Evolutionary conservation across 2,329 filamentous ascomycete species (phyloP), one percentile per base, ranked within the genome.

Genomic region (Sporothrix pallida): DNA sequence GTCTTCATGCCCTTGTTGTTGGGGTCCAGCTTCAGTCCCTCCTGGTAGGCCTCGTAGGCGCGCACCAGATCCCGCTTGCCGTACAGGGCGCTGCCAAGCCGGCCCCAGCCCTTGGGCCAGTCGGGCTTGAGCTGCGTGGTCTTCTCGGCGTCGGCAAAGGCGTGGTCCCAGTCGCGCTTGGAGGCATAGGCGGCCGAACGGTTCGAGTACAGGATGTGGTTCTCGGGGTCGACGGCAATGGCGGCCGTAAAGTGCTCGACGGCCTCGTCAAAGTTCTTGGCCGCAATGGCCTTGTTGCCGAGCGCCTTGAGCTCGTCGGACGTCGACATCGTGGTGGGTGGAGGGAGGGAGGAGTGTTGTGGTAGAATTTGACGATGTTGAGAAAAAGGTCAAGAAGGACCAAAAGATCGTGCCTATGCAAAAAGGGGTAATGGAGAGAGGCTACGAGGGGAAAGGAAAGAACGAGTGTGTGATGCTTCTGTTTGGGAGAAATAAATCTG

Each of bases 161-260:
- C 96, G 78, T 92, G 88, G 76, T 92, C 86, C 87, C 93, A 99
- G 74, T 98, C 90, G 82, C 91, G 93, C 83, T 97, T 92, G 71
- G 96, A 98, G 62, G 95, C 93, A 80, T 97, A 89, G 63, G 90
- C 90, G 73, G 90, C 96, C 44, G 96, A 98, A 78, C 96, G 91
- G 85, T 99, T 99, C 80, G 95, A 98, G 88, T 95, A 99, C 74
- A 99, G 92, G 78, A 99, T 95, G 83, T 99, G 96, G 83, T 99
- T 99, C 75, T 87, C 85, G 69, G 95, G 92, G 76, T 98, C 93
- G 80, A 97, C 84, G 73, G 90, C 92, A 80, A 99, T 98, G 71
- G 96, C 96, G 84, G 97, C 89, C 74, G 94, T 92, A 84, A 99
- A 99, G 81, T 98, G 96, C 78, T 95, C 92, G 82, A 97, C 90